Percentiles rank a stretch among this genome's conserved stretches.
Evolutionary conservation across 805 yeast species (phyloP).

Genomic region (Lipomyces oligophaga): DNA sequence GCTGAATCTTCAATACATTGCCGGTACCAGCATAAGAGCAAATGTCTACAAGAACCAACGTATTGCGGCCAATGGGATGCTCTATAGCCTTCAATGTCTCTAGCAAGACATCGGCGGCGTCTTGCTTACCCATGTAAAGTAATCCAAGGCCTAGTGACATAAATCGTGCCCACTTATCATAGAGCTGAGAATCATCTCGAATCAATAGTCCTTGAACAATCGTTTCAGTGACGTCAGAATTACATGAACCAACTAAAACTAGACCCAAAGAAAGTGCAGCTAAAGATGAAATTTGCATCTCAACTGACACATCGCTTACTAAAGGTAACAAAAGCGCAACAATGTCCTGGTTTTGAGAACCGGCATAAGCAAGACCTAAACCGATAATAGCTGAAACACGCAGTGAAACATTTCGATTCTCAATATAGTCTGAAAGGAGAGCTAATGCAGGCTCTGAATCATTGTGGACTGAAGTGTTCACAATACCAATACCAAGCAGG

Average conservation of each 20-base stretch:
- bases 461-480: slow-evolving; percentile 89
- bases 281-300: slow-evolving; percentile 75
- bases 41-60: slow-evolving; percentile 83
- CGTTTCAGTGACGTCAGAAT: slow-evolving; percentile 91
- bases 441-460: slow-evolving; percentile 88
- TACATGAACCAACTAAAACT: slow-evolving; percentile 90
- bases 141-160: slow-evolving; percentile 89
- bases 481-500: slow-evolving; percentile 87
- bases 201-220: slow-evolving; percentile 87
- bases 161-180: slow-evolving; percentile 83
- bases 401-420: slow-evolving; percentile 57
- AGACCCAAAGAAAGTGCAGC: slow-evolving; percentile 93
- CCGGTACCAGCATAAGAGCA: slow-evolving; percentile 98
- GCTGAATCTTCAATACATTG: slow-evolving; percentile 90
- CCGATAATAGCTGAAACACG: slow-evolving; percentile 85
- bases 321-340: slow-evolving; percentile 73
- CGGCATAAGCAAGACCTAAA: slow-evolving; percentile 91
- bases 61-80: slow-evolving; percentile 85
- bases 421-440: slow-evolving; percentile 72
- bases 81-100: slow-evolving; percentile 94
- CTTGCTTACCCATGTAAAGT: slow-evolving; percentile 87
- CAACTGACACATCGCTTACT: slow-evolving; percentile 67
- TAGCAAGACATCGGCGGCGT: slow-evolving; percentile 80
- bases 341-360: slow-evolving; percentile 83
- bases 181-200: slow-evolving; percentile 70